A percentile compares a stretch with the other conserved stretches of the same genome.
Conservation (phyloP, 1,284 basidiomycete species). For the Cystobasidium slooffiae region DNA sequence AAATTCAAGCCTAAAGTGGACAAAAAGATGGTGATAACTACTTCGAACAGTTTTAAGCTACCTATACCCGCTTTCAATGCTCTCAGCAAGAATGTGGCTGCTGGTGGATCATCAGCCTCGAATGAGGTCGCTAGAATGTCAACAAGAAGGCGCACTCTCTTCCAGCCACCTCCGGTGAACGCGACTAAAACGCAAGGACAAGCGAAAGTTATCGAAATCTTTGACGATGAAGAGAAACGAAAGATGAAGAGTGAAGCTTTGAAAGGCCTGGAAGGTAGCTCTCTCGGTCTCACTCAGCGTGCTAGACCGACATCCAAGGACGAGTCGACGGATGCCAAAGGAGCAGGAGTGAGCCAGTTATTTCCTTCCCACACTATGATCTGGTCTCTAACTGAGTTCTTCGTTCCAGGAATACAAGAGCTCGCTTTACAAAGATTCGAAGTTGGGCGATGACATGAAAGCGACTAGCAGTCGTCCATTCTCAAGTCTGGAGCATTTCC, state of each 20-base stretch:
- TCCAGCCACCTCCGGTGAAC: background rate
- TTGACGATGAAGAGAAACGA: background rate
- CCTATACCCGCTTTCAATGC: constrained; percentile 10
- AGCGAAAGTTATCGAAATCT: constrained; percentile 13
- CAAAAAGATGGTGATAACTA: constrained; percentile 8
- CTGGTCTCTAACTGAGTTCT: background rate
- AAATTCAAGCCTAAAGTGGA: constrained; percentile 25
- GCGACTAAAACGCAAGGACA: background rate
- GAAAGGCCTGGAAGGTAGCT: background rate
- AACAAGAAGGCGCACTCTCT: background rate
- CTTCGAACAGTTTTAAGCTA: constrained; percentile 7
- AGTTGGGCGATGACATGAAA: constrained; percentile 2
- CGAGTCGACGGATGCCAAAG: background rate
- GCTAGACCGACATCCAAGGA: background rate
- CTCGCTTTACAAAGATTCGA: background rate
- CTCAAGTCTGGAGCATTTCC: background rate
- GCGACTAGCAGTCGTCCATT: constrained; percentile 1
- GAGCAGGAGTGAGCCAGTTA: background rate
- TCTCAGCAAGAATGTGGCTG: background rate
- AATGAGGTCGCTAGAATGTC: background rate
- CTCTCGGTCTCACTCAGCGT: constrained; percentile 8
- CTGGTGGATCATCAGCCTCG: background rate
- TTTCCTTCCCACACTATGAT: background rate
- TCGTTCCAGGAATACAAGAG: constrained; percentile 10
- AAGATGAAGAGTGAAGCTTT: background rate